Evolutionary conservation across 371 early-diverging fungal genomes (phyloP), one percentile per base, ranked within the genome.

Genomic region (Apophysomyces elegans): DNA sequence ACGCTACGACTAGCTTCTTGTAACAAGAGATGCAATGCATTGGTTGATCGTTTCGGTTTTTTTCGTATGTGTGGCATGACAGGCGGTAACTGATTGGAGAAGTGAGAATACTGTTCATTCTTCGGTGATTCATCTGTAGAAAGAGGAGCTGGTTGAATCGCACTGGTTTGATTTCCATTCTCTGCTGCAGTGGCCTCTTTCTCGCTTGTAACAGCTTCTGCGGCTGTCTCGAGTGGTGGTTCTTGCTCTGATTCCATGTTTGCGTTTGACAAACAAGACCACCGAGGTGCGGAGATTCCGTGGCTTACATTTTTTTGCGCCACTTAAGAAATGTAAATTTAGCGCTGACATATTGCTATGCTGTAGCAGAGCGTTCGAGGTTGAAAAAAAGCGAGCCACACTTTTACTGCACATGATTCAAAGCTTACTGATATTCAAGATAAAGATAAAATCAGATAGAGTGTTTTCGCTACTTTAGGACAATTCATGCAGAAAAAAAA

Each of bases 11-110:
- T 37, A 14, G 56, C 37, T 37, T 65, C 60, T 7, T 59, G 60
- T 16, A 65, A 18, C 21, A 65, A 56, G 0, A 65, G 38, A 41
- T 65, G 65, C 7, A 65, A 56, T n/a, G 65, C 60, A 41, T 59
- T 60, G 13, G 56, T 65, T 1, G 65, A 65, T 59, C 65, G 46
- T 18, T 59, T 65, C 5, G 65, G 65, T 13, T 65, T 65, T 18
- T 38, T 37, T 14, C 58, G 58, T 37, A 58, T 37, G 14, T 16
- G 0, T 37, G 61, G 61, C 36, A 61, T 46, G 26, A 61, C 36
- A 4, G 46, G 44, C 5, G 61, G 61, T 11, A 61, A 26, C 37
- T 61, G 61, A n/a, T 61, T 61, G 21, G 61, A 43, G 41, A 61
- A 61, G 44, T 61, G 61, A 5, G 61, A 44, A 11, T 45, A 61